These are phyloP conservation scores for Inga oerstediana DNA, from an alignment of 306 rosid genomes.

Conservation along the genomic window DNA sequence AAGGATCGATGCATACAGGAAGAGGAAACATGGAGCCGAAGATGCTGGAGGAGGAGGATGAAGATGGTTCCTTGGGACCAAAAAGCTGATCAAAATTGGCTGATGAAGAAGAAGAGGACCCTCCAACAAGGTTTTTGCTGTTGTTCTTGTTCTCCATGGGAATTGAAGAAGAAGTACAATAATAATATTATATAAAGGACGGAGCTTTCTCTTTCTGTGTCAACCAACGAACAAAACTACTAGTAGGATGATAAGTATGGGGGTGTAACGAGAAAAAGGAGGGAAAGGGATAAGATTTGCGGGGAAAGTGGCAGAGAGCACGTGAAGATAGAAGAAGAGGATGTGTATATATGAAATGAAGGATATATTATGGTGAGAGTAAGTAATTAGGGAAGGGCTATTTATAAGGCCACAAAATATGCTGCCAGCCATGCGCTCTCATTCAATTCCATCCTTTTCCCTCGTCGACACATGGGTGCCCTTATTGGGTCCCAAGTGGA, in stretches of 20 bases:
- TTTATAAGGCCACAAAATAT: constrained; percentile 50
- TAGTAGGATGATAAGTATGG: constrained; percentile 35
- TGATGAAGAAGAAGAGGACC: constrained; percentile 54
- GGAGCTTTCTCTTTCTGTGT: not conserved
- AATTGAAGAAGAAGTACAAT: not conserved
- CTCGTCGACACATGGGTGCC: constrained; percentile 7
- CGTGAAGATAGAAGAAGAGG: constrained; percentile 46
- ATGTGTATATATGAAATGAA: constrained; percentile 8
- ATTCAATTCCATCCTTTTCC: constrained; percentile 11
- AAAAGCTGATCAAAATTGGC: constrained; percentile 69
- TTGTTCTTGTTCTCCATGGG: constrained; percentile 31
- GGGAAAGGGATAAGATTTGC: constrained; percentile 45
- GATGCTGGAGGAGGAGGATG: constrained; percentile 52
- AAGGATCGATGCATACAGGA: constrained; percentile 45
- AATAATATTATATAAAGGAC: not conserved
- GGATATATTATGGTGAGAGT: not conserved
- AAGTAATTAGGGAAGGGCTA: constrained; percentile 11
- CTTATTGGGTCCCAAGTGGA: constrained; percentile 29
- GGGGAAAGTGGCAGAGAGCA: constrained; percentile 30
- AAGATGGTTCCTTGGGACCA: constrained; percentile 58
- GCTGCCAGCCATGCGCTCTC: constrained; percentile 44
- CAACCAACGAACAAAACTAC: constrained; percentile 51
- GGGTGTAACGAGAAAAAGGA: constrained; percentile 32
- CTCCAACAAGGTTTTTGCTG: constrained; percentile 46
- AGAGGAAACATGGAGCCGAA: constrained; percentile 78